These are phyloP conservation scores for Populus hybrid DNA, from an alignment of 441 rosid species.

Conservation along the genomic window DNA sequence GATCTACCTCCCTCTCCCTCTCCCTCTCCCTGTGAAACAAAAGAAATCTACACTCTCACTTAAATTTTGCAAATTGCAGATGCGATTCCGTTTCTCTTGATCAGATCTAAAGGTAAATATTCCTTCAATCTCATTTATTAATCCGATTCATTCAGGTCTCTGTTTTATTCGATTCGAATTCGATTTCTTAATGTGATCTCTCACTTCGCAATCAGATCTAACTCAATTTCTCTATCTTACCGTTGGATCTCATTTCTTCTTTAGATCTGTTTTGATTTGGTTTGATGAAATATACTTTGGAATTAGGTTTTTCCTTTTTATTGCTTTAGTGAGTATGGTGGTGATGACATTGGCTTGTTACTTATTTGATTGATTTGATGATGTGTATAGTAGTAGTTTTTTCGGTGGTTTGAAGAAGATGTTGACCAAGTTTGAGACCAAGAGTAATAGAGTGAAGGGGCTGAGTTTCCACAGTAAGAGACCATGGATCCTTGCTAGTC, in stretches of 20 bases:
- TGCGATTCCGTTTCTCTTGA: slow-evolving; percentile 11
- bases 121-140: not conserved
- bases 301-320: not conserved
- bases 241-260: not conserved
- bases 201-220: not conserved
- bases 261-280: not conserved
- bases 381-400: not conserved
- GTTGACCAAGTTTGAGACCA: slow-evolving; percentile 85
- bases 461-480: slow-evolving; percentile 76
- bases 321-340: not conserved
- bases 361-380: not conserved
- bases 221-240: not conserved
- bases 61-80: not conserved
- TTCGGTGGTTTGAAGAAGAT: slow-evolving; percentile 30
- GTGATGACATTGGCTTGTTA: not conserved
- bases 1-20: not conserved
- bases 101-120: slow-evolving; percentile 22
- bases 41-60: not conserved
- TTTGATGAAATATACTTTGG: not conserved
- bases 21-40: not conserved
- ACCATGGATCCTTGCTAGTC: slow-evolving; percentile 92
- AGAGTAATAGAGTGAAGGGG: slow-evolving; percentile 87
- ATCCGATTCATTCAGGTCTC: not conserved
- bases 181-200: not conserved
- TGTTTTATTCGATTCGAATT: not conserved